Evolutionary conservation across 106 monocot species (phyloP).

Genomic region (Dactylorhiza incarnata): DNA sequence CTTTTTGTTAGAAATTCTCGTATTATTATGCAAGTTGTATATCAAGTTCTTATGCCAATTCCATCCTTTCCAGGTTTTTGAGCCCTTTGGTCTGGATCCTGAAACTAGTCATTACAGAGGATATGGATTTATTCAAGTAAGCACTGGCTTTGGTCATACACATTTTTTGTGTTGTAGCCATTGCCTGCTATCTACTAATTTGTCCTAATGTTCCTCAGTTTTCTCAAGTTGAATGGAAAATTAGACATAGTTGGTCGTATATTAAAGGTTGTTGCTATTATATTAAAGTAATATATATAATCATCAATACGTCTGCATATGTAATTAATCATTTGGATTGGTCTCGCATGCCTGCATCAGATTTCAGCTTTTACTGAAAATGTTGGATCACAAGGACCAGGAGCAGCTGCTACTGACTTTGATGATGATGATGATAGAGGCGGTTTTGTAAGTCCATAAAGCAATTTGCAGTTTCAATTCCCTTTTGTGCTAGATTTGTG

Average conservation of each 20-base stretch:
- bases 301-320: not conserved
- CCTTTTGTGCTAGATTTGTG: not conserved
- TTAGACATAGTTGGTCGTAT: conserved; percentile 72
- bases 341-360: conserved; percentile 7
- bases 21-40: too few species aligned
- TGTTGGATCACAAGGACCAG: conserved; percentile 41
- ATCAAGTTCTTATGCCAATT: too few species aligned
- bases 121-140: conserved; percentile 78
- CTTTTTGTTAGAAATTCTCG: too few species aligned
- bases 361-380: conserved; percentile 78
- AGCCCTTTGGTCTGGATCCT: conserved; percentile 78
- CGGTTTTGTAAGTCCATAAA: conserved; percentile 52
- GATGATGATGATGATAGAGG: conserved; percentile 85
- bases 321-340: not conserved
- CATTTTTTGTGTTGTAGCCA: not conserved
- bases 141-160: conserved; percentile 2
- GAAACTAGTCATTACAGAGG: conserved; percentile 77
- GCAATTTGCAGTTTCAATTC: not conserved
- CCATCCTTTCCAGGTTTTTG: conserved; percentile 50
- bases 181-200: conserved; percentile 1
- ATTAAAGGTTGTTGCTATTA: conserved; percentile 37
- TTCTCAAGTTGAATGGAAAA: conserved; percentile 63
- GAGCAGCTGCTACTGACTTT: conserved; percentile 58
- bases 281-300: not conserved
- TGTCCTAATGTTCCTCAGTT: conserved; percentile 26